Conservation (phyloP, 1,284 basidiomycete species). For the Cystobasidium slooffiae region DNA sequence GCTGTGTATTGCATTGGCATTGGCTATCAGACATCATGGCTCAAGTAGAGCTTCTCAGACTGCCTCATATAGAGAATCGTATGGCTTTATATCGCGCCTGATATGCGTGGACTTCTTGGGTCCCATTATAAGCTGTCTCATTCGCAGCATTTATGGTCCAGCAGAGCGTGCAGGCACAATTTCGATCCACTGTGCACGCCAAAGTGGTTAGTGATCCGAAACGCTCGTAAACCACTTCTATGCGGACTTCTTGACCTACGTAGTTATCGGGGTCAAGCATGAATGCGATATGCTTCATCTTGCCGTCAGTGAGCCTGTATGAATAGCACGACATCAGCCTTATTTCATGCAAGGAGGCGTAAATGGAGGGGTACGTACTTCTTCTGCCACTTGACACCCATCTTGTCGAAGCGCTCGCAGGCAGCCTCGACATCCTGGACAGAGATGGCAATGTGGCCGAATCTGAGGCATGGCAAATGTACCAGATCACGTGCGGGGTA, state of each 20-base stretch:
- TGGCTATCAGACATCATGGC: too few species aligned
- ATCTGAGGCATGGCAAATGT: conserved; percentile 34
- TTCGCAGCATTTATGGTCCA: conserved; percentile 14
- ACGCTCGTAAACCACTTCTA: neutral
- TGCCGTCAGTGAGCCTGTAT: conserved; percentile 38
- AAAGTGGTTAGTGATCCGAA: neutral
- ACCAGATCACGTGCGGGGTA: neutral
- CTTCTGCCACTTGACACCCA: conserved; percentile 88
- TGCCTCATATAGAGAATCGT: too few species aligned
- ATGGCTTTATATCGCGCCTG: too few species aligned
- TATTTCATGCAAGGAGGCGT: neutral
- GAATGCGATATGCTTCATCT: conserved; percentile 44
- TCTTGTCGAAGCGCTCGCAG: conserved; percentile 78
- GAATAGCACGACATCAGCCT: neutral
- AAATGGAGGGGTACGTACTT: conserved; percentile 49
- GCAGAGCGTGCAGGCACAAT: conserved; percentile 28
- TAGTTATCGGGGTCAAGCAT: conserved; percentile 40
- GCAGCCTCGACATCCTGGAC: conserved; percentile 83
- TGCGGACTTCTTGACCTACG: neutral
- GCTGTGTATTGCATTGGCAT: too few species aligned
- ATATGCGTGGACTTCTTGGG: neutral
- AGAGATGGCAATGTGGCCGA: conserved; percentile 70
- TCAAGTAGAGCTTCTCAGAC: too few species aligned
- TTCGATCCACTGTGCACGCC: conserved; percentile 26
- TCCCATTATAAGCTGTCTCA: neutral